These are phyloP conservation scores for Zygotorulaspora chibaensis DNA, from an alignment of 805 yeast genomes.

Conservation along the genomic window DNA sequence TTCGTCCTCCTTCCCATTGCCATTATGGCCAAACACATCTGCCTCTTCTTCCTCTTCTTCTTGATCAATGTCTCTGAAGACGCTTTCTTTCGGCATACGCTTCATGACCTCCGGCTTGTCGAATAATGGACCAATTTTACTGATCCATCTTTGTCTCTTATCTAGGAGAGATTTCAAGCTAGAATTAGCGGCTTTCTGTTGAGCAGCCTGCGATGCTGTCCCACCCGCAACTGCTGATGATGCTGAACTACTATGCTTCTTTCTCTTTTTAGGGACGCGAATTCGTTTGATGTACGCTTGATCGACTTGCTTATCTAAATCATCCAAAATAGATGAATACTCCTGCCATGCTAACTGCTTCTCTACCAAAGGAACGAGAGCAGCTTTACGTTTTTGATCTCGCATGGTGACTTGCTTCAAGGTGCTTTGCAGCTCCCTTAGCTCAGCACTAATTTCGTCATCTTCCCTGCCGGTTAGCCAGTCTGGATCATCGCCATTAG, in stretches of 20 bases:
- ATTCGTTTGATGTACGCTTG: slow-evolving; percentile 84
- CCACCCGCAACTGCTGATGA: slow-evolving; percentile 20
- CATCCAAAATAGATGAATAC: slow-evolving; percentile 82
- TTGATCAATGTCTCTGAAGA: slow-evolving; percentile 44
- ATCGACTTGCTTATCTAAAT: slow-evolving; percentile 93
- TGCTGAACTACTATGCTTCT: slow-evolving; percentile 32
- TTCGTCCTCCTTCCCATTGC: slow-evolving; percentile 31
- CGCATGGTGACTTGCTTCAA: slow-evolving; percentile 55
- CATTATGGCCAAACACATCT: slow-evolving; percentile 31
- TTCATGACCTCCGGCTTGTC: slow-evolving; percentile 63
- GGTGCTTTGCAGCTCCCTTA: slow-evolving; percentile 67
- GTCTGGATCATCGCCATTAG: slow-evolving; percentile 36
- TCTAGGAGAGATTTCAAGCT: slow-evolving; percentile 78
- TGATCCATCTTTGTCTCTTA: slow-evolving; percentile 84
- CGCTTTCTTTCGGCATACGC: slow-evolving; percentile 61
- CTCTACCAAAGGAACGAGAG: slow-evolving; percentile 67
- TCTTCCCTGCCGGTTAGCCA: slow-evolving; percentile 85
- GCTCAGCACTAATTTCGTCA: slow-evolving; percentile 86
- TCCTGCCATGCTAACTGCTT: slow-evolving; percentile 95
- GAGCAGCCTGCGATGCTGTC: slow-evolving; percentile 40
- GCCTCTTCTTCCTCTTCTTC: slow-evolving; percentile 42
- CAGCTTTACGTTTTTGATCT: slow-evolving; percentile 64
- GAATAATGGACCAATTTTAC: slow-evolving; percentile 84
- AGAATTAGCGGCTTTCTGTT: slow-evolving; percentile 69
- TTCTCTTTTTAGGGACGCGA: slow-evolving; percentile 57